These are phyloP conservation scores for Lizonia empirigonia DNA, from an alignment of 2,329 filamentous ascomycete species.

Conservation along the genomic window DNA sequence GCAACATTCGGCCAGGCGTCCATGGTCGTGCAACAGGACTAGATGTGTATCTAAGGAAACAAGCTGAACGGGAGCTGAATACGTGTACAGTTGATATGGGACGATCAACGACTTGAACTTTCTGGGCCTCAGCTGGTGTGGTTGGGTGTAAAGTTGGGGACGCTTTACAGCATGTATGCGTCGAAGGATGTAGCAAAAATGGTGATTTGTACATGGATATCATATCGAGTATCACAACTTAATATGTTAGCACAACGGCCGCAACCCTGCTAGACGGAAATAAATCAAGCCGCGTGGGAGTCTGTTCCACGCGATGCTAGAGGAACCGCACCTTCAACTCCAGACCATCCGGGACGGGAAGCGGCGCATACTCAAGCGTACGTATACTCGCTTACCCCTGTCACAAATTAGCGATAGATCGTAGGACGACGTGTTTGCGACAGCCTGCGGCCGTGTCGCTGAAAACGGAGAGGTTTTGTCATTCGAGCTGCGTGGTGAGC, in stretches of 20 bases:
- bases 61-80: too few species aligned
- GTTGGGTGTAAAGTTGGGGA: background rate
- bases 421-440: background rate
- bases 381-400: conserved; percentile 25
- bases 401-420: background rate
- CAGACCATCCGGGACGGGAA: conserved; percentile 3
- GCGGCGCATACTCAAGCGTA: conserved; percentile 11
- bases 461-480: too few species aligned
- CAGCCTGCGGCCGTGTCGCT: background rate
- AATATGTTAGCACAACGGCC: conserved; percentile 16
- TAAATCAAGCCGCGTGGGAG: conserved; percentile 3
- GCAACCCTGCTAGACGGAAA: conserved; percentile 1
- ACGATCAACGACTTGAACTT: background rate
- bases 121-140: background rate
- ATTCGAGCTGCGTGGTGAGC: too few species aligned
- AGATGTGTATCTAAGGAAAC: background rate
- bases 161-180: background rate
- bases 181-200: background rate
- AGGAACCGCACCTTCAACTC: background rate
- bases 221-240: background rate
- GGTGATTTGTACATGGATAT: background rate
- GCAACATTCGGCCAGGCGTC: conserved; percentile 39
- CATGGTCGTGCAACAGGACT: conserved; percentile 17
- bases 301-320: background rate
- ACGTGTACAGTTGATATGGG: background rate